Evolutionary conservation across 2,329 filamentous ascomycete species (phyloP), one percentile per base, ranked within the genome.

Genomic region (Aspergillus tubingensis): DNA sequence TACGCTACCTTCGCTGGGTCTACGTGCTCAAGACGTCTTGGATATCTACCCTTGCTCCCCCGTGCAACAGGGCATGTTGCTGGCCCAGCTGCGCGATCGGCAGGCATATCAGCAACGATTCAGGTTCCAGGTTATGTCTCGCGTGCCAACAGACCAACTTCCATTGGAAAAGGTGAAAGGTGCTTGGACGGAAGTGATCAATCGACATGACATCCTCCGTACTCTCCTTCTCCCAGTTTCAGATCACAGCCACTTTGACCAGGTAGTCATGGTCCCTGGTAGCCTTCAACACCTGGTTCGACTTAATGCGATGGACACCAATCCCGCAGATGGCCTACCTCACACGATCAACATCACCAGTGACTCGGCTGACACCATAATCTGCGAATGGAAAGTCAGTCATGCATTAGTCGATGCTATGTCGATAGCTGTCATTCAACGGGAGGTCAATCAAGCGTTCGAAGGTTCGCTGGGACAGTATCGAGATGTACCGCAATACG

Each of bases 381-480:
- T 59, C 21, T 62, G 50, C 39, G 21, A 62, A 4, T 54, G 63
- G 4, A 55, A 59, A 13, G 59, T 65, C 7, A 62, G 49, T 15
- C 65, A 67, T 57, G 61, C 60, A 25, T 25, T 67, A 3, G 47
- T 62, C 5, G 65, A 67, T 58, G 65, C 32, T 2, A 43, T 38
- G 7, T 62, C 64, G 2, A 36, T 54, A 11, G 13, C 21, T 13
- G n/a, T 62, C 30, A 17, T 62, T n/a, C 7, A 19, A 25, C 57
- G 38, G 13, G 54, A 65, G 4, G n/a, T 65, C 8, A 17, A 8
- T 30, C 25, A 27, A 11, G 23, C 15, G 21, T 32, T 27, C 1
- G 13, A 30, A 11, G 44, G 30, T 8, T 8, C 13, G 5, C 25
- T 50, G 25, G 25, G 27, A 11, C 25, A 17, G 8, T 3, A 8